Evolutionary conservation across 768 basidiomycete genomes (phyloP).

Genomic region (Rubroboletus pulcherrimus): DNA sequence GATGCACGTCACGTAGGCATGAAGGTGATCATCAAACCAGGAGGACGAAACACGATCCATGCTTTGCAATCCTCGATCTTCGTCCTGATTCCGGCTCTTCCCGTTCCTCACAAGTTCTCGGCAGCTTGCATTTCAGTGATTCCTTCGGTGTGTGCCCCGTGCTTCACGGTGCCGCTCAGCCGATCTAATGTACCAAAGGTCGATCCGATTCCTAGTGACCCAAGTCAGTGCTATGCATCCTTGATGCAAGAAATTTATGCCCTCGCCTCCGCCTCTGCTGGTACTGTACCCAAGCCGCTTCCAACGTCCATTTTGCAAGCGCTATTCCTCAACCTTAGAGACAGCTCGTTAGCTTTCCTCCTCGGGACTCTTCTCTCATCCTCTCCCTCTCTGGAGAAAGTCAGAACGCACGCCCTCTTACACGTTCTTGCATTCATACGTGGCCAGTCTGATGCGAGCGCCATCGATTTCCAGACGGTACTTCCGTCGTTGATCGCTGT

Average conservation of each 20-base stretch:
- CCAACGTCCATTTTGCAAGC: slow-evolving; percentile 55
- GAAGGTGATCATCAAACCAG: slow-evolving; percentile 56
- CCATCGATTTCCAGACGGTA: slow-evolving; percentile 77
- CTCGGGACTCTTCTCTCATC: slow-evolving; percentile 61
- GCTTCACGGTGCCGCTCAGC: background rate
- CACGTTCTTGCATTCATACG: slow-evolving; percentile 80
- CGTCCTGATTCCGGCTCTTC: slow-evolving; percentile 45
- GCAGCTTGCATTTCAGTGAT: slow-evolving; percentile 47
- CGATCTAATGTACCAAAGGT: slow-evolving; percentile 13
- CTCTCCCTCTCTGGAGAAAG: slow-evolving; percentile 27
- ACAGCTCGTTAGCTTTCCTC: slow-evolving; percentile 77
- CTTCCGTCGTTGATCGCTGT: slow-evolving; percentile 66
- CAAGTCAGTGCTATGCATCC: slow-evolving; percentile 45
- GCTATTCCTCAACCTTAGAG: slow-evolving; percentile 65
- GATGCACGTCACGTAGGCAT: slow-evolving; percentile 44
- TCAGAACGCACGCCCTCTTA: slow-evolving; percentile 55
- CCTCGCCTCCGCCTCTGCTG: slow-evolving; percentile 55
- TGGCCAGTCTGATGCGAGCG: slow-evolving; percentile 55
- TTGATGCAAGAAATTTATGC: slow-evolving; percentile 65
- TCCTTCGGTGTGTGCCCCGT: slow-evolving; percentile 30
- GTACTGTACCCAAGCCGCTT: slow-evolving; percentile 39
- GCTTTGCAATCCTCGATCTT: slow-evolving; percentile 60
- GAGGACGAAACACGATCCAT: slow-evolving; percentile 48
- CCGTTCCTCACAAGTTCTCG: slow-evolving; percentile 37
- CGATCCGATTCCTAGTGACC: slow-evolving; percentile 10